Evolutionary conservation across 805 yeast genomes (phyloP).

Genomic region (Ogataea minuta): DNA sequence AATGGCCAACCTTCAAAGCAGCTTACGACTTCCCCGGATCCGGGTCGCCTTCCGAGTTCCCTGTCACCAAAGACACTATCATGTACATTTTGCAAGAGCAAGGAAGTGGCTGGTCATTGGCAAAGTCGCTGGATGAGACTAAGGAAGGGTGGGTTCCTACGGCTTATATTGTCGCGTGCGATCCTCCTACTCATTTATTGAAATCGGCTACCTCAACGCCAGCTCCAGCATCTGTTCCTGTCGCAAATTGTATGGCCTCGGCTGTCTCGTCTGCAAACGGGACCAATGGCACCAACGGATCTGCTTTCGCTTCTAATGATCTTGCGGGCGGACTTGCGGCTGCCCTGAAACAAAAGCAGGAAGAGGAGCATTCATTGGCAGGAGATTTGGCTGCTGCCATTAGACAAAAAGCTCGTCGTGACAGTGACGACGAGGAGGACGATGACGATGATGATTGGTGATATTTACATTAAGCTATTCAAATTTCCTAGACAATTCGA

Average conservation of each 20-base stretch:
- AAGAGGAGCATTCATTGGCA: slow-evolving; percentile 61
- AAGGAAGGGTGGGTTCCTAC: slow-evolving; percentile 98
- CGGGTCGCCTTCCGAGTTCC: slow-evolving; percentile 77
- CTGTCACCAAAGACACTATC: slow-evolving; percentile 72
- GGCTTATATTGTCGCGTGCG: slow-evolving; percentile 71
- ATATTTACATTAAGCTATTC: slow-evolving; percentile 1
- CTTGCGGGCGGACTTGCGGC: slow-evolving; percentile 57
- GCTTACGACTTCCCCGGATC: slow-evolving; percentile 87
- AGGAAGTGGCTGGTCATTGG: slow-evolving; percentile 93
- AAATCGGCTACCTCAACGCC: slow-evolving; percentile 36
- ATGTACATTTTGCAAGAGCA: slow-evolving; percentile 70
- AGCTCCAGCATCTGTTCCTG: slow-evolving; percentile 33
- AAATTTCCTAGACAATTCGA: slow-evolving; percentile 21
- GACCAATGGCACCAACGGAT: slow-evolving; percentile 4
- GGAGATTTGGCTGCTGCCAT: slow-evolving; percentile 90
- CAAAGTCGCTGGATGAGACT: slow-evolving; percentile 68
- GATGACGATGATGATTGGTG: slow-evolving; percentile 58
- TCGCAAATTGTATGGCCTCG: slow-evolving; percentile 23
- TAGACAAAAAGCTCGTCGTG: slow-evolving; percentile 70
- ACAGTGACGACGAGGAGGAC: slow-evolving; percentile 68
- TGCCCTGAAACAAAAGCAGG: slow-evolving; percentile 62
- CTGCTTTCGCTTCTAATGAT: slow-evolving; percentile 7
- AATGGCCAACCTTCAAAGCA: slow-evolving; percentile 78
- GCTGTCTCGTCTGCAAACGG: slow-evolving; percentile 7
- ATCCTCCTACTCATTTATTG: slow-evolving; percentile 41